These are phyloP conservation scores for Hibiscus trionum DNA, from an alignment of 345 rosid genomes.

Conservation along the genomic window DNA sequence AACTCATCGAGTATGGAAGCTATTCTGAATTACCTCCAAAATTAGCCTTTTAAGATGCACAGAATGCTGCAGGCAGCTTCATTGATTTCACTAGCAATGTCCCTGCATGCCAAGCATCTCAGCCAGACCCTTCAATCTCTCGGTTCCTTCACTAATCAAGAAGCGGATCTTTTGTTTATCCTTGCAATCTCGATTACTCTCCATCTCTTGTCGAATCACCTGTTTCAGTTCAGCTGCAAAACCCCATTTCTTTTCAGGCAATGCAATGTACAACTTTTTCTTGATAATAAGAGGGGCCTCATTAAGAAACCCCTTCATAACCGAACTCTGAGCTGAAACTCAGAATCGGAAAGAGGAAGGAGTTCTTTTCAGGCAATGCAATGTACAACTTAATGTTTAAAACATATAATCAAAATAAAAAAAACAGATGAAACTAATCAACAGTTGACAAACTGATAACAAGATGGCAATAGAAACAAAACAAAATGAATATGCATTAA, in stretches of 20 bases:
- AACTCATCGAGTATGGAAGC: not conserved
- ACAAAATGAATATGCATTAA: not conserved
- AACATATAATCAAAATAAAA: not conserved
- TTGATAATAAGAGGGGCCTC: too few relatives aligned
- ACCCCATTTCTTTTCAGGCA: slow-evolving; percentile 12
- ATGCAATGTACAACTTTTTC: not conserved
- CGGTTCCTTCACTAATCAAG: slow-evolving; percentile 69
- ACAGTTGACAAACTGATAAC: not conserved
- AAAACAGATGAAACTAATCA: not conserved
- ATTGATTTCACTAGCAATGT: slow-evolving; percentile 17
- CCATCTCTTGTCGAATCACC: slow-evolving; percentile 65
- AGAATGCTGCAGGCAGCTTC: not conserved
- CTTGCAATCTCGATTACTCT: slow-evolving; percentile 48
- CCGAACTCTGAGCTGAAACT: too few relatives aligned
- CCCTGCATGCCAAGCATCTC: slow-evolving; percentile 94
- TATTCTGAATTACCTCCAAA: not conserved
- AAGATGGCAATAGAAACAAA: not conserved
- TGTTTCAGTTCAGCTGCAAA: slow-evolving; percentile 50
- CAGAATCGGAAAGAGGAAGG: too few relatives aligned
- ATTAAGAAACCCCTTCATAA: too few relatives aligned
- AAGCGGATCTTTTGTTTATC: slow-evolving; percentile 66
- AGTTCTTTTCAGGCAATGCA: not conserved
- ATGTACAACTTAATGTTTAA: not conserved
- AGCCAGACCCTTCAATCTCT: slow-evolving; percentile 59
- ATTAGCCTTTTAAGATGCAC: not conserved